phyloP scores from a whole-genome alignment of 179 eudicot species.

The Sideroxylon spinosum region DNA sequence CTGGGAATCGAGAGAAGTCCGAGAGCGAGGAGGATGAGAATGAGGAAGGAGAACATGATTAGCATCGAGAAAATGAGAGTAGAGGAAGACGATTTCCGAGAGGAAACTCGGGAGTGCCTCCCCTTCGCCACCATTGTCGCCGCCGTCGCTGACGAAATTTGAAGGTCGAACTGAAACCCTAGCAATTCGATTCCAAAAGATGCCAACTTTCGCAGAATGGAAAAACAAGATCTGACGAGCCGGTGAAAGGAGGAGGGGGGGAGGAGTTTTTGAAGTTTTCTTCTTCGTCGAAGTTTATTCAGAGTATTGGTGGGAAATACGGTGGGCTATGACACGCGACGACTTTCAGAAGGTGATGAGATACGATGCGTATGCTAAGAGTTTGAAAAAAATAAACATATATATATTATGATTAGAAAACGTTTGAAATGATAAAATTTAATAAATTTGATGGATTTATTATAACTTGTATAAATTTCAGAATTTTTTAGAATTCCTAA shows the following conservation, averaged over 20 bases:
- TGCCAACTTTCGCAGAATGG: neutral
- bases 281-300: too few relatives aligned
- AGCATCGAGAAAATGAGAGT: constrained; percentile 35
- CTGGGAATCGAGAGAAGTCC: constrained; percentile 57
- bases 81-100: constrained; percentile 15
- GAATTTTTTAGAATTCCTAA: too few relatives aligned
- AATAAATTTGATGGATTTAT: too few relatives aligned
- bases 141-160: neutral
- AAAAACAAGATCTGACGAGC: constrained; percentile 6
- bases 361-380: too few relatives aligned
- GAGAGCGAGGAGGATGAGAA: constrained; percentile 51
- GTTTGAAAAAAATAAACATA: too few relatives aligned
- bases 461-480: too few relatives aligned
- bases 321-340: too few relatives aligned
- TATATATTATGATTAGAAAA: too few relatives aligned
- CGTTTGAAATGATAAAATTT: too few relatives aligned
- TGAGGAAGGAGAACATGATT: constrained; percentile 37
- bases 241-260: neutral
- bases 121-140: constrained; percentile 12
- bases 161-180: neutral
- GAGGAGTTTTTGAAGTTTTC: neutral
- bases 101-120: constrained; percentile 5
- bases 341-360: too few relatives aligned
- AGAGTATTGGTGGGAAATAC: too few relatives aligned
- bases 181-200: neutral